A percentile compares a stretch with the other conserved stretches of the same genome.
Conservation (phyloP, 805 yeast genomes). For the Metschnikowia rubicola region DNA sequence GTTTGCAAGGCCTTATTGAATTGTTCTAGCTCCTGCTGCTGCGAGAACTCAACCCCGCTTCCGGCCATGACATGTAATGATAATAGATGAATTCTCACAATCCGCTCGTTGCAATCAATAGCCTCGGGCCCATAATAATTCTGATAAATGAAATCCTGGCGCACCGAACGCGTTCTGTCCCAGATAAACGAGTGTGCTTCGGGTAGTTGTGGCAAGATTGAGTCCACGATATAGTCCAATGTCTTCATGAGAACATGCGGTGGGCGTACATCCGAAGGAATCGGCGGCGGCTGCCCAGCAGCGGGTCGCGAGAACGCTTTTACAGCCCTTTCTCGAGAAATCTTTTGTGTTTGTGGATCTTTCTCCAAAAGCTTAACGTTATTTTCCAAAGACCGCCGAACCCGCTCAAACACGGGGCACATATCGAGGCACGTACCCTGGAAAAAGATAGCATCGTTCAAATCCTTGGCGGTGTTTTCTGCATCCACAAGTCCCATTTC, state of each 20-base stretch:
- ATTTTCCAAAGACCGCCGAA: constrained; percentile 81
- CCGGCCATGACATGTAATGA: constrained; percentile 86
- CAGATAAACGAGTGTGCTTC: constrained; percentile 87
- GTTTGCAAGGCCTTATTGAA: constrained; percentile 89
- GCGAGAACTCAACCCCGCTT: constrained; percentile 65
- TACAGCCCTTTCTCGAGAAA: constrained; percentile 61
- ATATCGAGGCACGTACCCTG: constrained; percentile 87
- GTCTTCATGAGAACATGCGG: constrained; percentile 70
- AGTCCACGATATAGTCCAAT: constrained; percentile 65
- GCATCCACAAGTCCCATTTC: constrained; percentile 77
- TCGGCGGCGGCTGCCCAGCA: constrained; percentile 96
- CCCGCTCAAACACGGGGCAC: constrained; percentile 94
- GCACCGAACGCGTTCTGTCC: constrained; percentile 94
- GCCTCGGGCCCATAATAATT: constrained; percentile 93
- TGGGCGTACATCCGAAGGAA: constrained; percentile 96
- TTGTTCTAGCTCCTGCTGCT: constrained; percentile 95
- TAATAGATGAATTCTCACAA: constrained; percentile 82
- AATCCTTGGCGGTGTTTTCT: constrained; percentile 73
- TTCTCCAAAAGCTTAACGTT: constrained; percentile 78
- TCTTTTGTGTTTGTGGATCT: constrained; percentile 51
- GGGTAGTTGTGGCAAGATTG: constrained; percentile 64
- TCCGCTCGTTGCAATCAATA: constrained; percentile 84
- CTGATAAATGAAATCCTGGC: constrained; percentile 96
- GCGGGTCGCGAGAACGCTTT: constrained; percentile 96
- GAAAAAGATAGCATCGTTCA: constrained; percentile 85